Evolutionary conservation across 306 rosid species (phyloP).

Genomic region (Cucumis melo): DNA sequence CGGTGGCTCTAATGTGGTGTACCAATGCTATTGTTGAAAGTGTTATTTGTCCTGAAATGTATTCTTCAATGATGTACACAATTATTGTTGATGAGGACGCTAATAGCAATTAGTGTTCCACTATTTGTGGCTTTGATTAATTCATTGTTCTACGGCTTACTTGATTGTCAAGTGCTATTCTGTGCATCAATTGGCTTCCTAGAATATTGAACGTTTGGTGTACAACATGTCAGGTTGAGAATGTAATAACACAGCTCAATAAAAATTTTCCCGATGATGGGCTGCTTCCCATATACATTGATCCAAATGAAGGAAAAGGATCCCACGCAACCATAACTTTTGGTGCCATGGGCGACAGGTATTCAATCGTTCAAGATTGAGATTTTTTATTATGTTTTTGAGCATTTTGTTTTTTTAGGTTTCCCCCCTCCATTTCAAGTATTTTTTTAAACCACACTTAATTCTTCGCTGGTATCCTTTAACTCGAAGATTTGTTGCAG

Average conservation of each 20-base stretch:
- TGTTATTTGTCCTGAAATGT: neutral
- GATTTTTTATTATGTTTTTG: neutral
- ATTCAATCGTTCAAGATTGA: constrained; percentile 1
- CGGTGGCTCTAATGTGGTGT: neutral
- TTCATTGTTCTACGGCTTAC: neutral
- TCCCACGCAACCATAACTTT: constrained; percentile 63
- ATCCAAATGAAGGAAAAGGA: constrained; percentile 53
- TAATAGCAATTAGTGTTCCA: neutral
- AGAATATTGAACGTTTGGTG: constrained; percentile 18
- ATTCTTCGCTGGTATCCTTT: constrained; percentile 7
- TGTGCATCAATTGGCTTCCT: neutral
- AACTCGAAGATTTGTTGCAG: constrained; percentile 39
- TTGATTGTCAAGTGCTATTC: neutral
- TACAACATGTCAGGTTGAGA: constrained; percentile 64
- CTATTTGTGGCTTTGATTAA: neutral
- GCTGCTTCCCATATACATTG: constrained; percentile 80
- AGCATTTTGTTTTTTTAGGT: neutral
- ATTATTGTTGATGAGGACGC: neutral
- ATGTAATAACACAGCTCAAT: constrained; percentile 51
- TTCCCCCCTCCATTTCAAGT: neutral
- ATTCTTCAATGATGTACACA: neutral
- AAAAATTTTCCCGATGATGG: constrained; percentile 87
- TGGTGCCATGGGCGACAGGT: constrained; percentile 99
- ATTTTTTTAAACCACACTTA: neutral
- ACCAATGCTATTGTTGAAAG: neutral